Evolutionary conservation across 805 yeast species (phyloP).

Genomic region (Blastobotrys mokoenaii): DNA sequence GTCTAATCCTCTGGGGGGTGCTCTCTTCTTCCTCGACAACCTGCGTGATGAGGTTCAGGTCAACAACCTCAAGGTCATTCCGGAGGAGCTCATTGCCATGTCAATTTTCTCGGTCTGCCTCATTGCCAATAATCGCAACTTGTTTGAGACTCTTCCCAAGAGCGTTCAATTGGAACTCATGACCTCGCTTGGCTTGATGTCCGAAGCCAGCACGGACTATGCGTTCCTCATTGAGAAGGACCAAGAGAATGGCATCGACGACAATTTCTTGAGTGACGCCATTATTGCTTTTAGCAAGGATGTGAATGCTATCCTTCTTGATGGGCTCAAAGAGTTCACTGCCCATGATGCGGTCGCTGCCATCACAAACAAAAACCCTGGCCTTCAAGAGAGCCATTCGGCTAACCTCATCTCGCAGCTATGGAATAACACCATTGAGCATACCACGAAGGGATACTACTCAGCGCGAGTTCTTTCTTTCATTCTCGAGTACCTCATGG

Average conservation of each 20-base stretch:
- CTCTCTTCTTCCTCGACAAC: constrained; percentile 18
- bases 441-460: constrained; percentile 7
- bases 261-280: constrained; percentile 6
- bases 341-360: constrained; percentile 4
- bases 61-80: constrained; percentile 5
- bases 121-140: constrained; percentile 3
- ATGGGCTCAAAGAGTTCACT: neutral
- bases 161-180: constrained; percentile 4
- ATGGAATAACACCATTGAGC: constrained; percentile 2
- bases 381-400: neutral
- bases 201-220: constrained; percentile 7
- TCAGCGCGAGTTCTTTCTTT: constrained; percentile 7
- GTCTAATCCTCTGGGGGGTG: constrained; percentile 22
- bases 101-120: constrained; percentile 3
- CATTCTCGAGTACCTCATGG: constrained; percentile 2
- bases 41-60: constrained; percentile 1
- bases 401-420: constrained; percentile 2
- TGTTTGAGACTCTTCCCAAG: constrained; percentile 2
- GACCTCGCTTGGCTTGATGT: constrained; percentile 4
- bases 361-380: neutral
- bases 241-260: constrained; percentile 1
- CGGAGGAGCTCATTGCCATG: constrained; percentile 5
- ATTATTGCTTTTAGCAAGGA: constrained; percentile 7
- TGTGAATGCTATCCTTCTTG: constrained; percentile 1
- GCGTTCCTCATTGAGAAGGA: constrained; percentile 4